Evolutionary conservation across 257 asterid species (phyloP).

Genomic region (Solanum peruvianum): DNA sequence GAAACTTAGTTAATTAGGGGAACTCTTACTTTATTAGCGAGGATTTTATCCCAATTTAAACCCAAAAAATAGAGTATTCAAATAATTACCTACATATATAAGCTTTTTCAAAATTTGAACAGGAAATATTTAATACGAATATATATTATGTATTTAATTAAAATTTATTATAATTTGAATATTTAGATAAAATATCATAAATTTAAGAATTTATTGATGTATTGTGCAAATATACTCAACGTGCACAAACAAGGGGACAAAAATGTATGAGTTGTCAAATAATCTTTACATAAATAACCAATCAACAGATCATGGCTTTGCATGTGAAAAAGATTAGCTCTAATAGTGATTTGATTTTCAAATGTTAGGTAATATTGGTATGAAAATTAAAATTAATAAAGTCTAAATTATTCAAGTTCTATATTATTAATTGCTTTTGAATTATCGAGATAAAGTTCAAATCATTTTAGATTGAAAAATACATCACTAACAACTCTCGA

Average conservation of each 20-base stretch:
- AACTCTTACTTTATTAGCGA: too few species aligned
- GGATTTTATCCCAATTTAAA: too few species aligned
- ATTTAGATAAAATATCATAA: not conserved
- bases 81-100: too few species aligned
- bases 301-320: not conserved
- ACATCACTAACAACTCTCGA: accelerated
- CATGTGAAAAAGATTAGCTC: not conserved
- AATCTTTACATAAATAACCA: not conserved
- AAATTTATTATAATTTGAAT: too few species aligned
- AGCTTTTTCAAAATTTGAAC: not conserved
- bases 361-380: not conserved
- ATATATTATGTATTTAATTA: not conserved
- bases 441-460: accelerated
- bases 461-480: too few species aligned
- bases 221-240: not conserved
- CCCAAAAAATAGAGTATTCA: too few species aligned
- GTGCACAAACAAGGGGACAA: not conserved
- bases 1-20: too few species aligned
- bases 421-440: accelerated
- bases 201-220: not conserved
- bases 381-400: not conserved
- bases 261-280: not conserved
- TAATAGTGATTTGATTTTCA: not conserved
- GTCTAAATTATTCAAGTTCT: accelerated
- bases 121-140: not conserved